Percentiles rank a stretch among this genome's conserved stretches.
phyloP scores from a whole-genome alignment of 768 basidiomycete genomes.

The Boletellus ananas region DNA sequence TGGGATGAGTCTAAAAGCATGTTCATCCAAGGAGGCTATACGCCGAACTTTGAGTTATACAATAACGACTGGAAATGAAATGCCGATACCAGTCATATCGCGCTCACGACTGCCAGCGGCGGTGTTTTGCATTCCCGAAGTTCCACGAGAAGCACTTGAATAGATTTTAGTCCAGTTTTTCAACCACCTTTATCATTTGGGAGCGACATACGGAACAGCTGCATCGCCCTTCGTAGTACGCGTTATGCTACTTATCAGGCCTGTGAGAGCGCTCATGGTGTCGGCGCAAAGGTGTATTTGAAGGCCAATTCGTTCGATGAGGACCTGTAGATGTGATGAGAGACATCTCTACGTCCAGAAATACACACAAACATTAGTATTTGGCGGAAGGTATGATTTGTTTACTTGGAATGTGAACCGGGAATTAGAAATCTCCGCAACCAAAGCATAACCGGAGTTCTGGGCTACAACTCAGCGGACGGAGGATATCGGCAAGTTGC shows the following conservation, averaged over 20 bases:
- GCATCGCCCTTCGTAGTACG: slow-evolving; percentile 37
- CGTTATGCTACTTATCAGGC: slow-evolving; percentile 51
- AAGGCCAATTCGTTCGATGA: slow-evolving; percentile 50
- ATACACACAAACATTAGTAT: slow-evolving; percentile 37
- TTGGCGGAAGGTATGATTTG: slow-evolving; percentile 28
- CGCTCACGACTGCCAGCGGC: slow-evolving; percentile 4
- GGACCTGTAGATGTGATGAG: slow-evolving; percentile 40
- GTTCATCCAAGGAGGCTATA: slow-evolving; percentile 73
- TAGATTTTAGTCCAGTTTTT: not conserved
- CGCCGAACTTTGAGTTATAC: slow-evolving; percentile 2
- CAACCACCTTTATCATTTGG: not conserved
- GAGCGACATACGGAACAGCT: slow-evolving; percentile 23
- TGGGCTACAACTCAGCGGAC: slow-evolving; percentile 24
- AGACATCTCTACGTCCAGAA: not conserved
- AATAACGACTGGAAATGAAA: not conserved
- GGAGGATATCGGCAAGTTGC: not conserved
- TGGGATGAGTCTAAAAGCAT: slow-evolving; percentile 72
- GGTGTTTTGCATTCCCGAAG: slow-evolving; percentile 6
- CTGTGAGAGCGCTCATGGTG: slow-evolving; percentile 55
- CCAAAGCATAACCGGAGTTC: slow-evolving; percentile 64
- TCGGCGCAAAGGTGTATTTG: slow-evolving; percentile 76
- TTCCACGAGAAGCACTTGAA: slow-evolving; percentile 9
- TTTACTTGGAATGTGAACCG: slow-evolving; percentile 39
- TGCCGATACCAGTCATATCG: slow-evolving; percentile 28
- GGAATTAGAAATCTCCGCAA: slow-evolving; percentile 56